A percentile compares a stretch with the other conserved stretches of the same genome.
Conservation (phyloP, 306 rosid species). For the Geum urbanum region DNA sequence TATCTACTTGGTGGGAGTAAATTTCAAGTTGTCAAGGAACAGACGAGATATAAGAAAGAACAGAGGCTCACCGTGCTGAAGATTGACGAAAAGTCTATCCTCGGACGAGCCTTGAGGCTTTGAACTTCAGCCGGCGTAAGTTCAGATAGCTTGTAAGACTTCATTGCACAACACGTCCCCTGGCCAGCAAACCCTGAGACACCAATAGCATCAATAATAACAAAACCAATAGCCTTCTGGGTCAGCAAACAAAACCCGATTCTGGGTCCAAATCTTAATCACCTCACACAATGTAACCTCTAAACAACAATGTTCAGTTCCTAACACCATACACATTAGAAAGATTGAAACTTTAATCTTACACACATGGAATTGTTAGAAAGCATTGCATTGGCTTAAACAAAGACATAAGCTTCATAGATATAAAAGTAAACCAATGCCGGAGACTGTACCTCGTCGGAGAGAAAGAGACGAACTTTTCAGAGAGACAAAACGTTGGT, state of each 20-base stretch:
- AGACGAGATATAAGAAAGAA: neutral
- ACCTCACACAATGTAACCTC: neutral
- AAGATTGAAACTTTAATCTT: neutral
- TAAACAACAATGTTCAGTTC: neutral
- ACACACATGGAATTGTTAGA: neutral
- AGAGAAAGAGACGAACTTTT: constrained; percentile 4
- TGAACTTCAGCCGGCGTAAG: constrained; percentile 56
- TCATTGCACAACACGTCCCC: constrained; percentile 54
- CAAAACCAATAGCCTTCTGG: no score
- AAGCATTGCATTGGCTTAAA: neutral
- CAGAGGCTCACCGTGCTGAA: constrained; percentile 52
- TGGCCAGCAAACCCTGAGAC: constrained; percentile 30
- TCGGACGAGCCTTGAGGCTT: constrained; percentile 83
- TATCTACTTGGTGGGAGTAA: neutral
- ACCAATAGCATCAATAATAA: constrained; percentile 5
- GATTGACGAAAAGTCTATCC: constrained; percentile 84
- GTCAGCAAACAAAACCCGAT: neutral
- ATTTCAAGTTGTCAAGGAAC: neutral
- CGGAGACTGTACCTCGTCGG: constrained; percentile 28
- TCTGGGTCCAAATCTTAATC: neutral
- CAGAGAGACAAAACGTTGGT: neutral
- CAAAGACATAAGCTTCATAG: neutral
- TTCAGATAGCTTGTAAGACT: constrained; percentile 68
- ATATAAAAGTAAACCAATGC: neutral
- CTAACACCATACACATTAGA: neutral